Evolutionary conservation across 768 basidiomycete species (phyloP).

Genomic region (Hydnomerulius pinastri): DNA sequence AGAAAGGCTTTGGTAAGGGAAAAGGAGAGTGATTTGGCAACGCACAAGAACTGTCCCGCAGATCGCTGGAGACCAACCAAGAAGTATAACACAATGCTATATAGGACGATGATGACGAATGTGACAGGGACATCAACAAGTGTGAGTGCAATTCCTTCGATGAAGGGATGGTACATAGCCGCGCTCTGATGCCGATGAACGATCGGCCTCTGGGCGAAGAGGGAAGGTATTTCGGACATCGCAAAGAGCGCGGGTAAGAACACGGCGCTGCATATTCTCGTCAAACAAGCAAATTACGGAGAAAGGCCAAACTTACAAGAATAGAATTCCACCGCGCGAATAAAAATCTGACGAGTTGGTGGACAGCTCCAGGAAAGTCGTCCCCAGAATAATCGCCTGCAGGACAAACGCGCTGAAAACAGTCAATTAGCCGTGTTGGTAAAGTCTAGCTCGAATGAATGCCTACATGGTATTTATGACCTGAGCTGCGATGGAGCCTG

Average conservation of each 20-base stretch:
- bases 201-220: conserved; percentile 48
- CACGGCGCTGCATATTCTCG: conserved; percentile 41
- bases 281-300: neutral
- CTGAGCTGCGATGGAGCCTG: conserved; percentile 39
- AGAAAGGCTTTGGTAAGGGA: conserved; percentile 16
- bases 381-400: conserved; percentile 36
- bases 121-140: conserved; percentile 50
- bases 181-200: conserved; percentile 43
- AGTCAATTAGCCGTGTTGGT: neutral
- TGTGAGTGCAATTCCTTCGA: conserved; percentile 47
- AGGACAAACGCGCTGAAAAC: conserved; percentile 38
- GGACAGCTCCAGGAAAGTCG: conserved; percentile 48
- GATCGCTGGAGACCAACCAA: conserved; percentile 56
- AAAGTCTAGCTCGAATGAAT: neutral
- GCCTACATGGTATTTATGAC: conserved; percentile 30
- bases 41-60: conserved; percentile 68
- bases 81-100: conserved; percentile 55
- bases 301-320: conserved; percentile 55
- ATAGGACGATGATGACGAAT: conserved; percentile 36
- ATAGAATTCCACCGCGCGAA: conserved; percentile 82
- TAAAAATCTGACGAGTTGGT: conserved; percentile 35
- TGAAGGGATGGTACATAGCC: conserved; percentile 54
- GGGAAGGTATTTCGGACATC: conserved; percentile 59
- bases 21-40: conserved; percentile 4
- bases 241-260: conserved; percentile 59